phyloP scores from a whole-genome alignment of 345 rosid genomes.

The Eucalyptus caleyi region DNA sequence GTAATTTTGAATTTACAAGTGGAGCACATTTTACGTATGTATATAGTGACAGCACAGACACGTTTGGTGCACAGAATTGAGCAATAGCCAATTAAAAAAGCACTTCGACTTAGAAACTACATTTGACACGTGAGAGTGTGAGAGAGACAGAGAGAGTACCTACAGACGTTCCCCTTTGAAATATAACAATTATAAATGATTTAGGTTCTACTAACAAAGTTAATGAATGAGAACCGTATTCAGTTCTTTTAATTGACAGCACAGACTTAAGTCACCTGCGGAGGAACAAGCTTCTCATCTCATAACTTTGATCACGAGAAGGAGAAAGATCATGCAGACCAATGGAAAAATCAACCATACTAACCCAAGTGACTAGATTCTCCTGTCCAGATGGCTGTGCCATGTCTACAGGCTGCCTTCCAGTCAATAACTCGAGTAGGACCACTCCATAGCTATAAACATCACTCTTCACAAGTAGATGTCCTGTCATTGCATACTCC shows the following conservation, averaged over 20 bases:
- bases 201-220: background rate
- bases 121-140: background rate
- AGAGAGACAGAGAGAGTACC: background rate
- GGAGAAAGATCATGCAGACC: background rate
- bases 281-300: background rate
- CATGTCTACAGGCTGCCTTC: constrained; percentile 97
- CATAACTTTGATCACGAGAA: background rate
- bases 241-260: background rate
- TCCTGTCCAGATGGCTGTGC: constrained; percentile 97
- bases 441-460: constrained; percentile 99
- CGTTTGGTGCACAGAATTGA: background rate
- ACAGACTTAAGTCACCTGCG: background rate
- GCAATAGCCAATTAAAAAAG: background rate
- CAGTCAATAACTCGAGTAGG: constrained; percentile 87
- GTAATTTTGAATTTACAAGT: background rate
- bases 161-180: background rate
- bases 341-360: background rate
- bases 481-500: constrained; percentile 99
- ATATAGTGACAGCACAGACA: background rate
- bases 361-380: constrained; percentile 97
- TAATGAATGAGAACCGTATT: background rate
- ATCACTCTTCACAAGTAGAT: constrained; percentile 92
- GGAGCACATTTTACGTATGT: background rate
- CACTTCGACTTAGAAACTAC: background rate
- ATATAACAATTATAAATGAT: background rate